Conservation (phyloP, 1,284 basidiomycete genomes). For the Vanrija pseudolonga region DNA sequence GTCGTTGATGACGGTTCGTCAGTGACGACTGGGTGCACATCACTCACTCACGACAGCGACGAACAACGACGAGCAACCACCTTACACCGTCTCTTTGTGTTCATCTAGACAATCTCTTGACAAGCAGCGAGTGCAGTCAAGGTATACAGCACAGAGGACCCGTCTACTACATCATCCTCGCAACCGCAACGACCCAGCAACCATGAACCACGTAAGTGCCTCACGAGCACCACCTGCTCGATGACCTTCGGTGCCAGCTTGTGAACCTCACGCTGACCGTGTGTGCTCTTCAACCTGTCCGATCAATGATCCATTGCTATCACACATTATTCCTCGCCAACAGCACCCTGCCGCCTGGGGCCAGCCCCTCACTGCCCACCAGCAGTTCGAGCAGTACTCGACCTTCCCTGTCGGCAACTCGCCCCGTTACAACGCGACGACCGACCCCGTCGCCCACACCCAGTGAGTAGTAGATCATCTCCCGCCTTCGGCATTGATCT, state of each 20-base stretch:
- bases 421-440: slow-evolving; percentile 6
- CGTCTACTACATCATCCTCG: too few relatives aligned
- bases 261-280: background rate
- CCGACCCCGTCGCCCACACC: slow-evolving; percentile 22
- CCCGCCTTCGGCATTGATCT: background rate
- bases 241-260: background rate
- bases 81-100: too few relatives aligned
- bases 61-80: background rate
- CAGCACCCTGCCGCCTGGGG: slow-evolving; percentile 49
- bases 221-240: background rate
- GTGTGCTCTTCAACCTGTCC: background rate
- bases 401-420: slow-evolving; percentile 27
- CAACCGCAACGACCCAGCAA: background rate
- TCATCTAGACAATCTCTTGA: too few relatives aligned
- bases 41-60: background rate
- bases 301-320: too few relatives aligned
- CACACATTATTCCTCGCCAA: background rate
- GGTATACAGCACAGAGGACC: too few relatives aligned
- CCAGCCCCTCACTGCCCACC: slow-evolving; percentile 37
- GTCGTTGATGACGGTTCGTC: slow-evolving; percentile 5
- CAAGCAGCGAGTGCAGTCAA: too few relatives aligned
- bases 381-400: slow-evolving; percentile 42
- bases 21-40: background rate
- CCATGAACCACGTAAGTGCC: slow-evolving; percentile 30
- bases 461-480: slow-evolving; percentile 13